Base-by-base conservation (phyloP, 768 basidiomycete genomes). In the Gymnopilus dilepis region DNA sequence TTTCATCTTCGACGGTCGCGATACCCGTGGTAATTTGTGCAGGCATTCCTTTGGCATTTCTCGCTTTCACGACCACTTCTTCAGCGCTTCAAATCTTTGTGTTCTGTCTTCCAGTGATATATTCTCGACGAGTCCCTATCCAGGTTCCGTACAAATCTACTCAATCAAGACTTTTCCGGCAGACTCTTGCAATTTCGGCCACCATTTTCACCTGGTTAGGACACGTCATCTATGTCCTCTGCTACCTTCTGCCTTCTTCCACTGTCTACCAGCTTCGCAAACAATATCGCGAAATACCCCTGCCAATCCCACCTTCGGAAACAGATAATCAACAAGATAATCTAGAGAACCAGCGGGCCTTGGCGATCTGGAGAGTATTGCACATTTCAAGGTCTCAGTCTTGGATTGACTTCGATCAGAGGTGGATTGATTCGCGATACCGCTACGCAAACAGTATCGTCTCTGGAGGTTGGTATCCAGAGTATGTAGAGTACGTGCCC, bases 101-200 rank as follows among this genome's bases (percentile, higher is more conserved):
- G 6, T 34, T 59, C 19, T 19, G 12, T 22, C 19, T 58, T 7
- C 43, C 56, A 7, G 19, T 47, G 2, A 19, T 26, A 22, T 21
- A 19, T 8, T n/a, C 24, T 4, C 21, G n/a, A 24, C 33, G 12
- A 17, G 43, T 47, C 8, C 56, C 56, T 45, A n/a, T 17, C 3
- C 56, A 58, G 31, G 28, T 26, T 19, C 56, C 56, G 13, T 58
- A 33, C 31, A 58, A 58, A 9, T 58, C 56, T 9, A 30, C 42
- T 12, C 56, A 58, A 24, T 58, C 56, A 2, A 24, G 41, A 34
- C 4, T 58, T 13, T 45, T 48, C 17, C 56, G 31, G 12, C 28
- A 45, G 1, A 7, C 22, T 3, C 41, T 58, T 3, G 37, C 26
- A 24, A 21, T 17, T 6, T 58, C 56, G 19, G n/a, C 9, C 6